These are phyloP conservation scores for Gracilaria gracilis DNA, from an alignment of 23 red algal genomes.

Conservation along the genomic window DNA sequence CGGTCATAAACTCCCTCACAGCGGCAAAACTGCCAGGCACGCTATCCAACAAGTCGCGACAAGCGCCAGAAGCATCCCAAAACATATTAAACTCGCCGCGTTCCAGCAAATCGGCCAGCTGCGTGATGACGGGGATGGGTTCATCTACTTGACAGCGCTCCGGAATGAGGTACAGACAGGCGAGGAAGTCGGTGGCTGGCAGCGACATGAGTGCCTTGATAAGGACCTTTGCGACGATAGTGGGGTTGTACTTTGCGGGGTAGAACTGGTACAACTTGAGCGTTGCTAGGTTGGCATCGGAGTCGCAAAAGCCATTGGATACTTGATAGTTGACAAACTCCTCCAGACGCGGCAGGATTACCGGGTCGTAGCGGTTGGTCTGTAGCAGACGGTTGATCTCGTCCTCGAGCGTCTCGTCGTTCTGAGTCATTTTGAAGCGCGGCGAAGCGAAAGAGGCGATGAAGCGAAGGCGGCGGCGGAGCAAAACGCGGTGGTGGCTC, in stretches of 20 bases:
- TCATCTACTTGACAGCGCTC: conserved; percentile 65
- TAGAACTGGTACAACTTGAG: conserved; percentile 97
- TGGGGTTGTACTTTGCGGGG: conserved; percentile 66
- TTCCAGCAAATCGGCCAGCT: conserved; percentile 79
- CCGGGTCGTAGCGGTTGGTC: conserved; percentile 80
- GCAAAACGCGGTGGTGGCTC: too few relatives aligned
- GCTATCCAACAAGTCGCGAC: conserved; percentile 41
- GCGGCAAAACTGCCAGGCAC: conserved; percentile 68
- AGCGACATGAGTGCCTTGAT: conserved; percentile 85
- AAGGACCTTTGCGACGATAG: conserved; percentile 76
- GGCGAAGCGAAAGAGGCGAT: neutral
- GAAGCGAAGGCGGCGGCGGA: too few relatives aligned
- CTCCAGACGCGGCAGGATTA: conserved; percentile 80
- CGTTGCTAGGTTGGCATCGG: conserved; percentile 79
- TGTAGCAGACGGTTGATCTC: conserved; percentile 80
- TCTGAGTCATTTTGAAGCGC: neutral
- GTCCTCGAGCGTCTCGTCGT: conserved; percentile 57
- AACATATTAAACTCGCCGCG: conserved; percentile 72
- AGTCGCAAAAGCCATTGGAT: conserved; percentile 53
- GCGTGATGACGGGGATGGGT: conserved; percentile 72
- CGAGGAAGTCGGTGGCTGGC: conserved; percentile 80
- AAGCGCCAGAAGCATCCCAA: conserved; percentile 64
- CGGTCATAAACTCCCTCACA: conserved; percentile 81
- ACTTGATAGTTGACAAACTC: conserved; percentile 83
- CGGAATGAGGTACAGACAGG: conserved; percentile 76